Evolutionary conservation across 164 flowering plant genomes (phyloP).

Genomic region (Nymphaea thermarum): DNA sequence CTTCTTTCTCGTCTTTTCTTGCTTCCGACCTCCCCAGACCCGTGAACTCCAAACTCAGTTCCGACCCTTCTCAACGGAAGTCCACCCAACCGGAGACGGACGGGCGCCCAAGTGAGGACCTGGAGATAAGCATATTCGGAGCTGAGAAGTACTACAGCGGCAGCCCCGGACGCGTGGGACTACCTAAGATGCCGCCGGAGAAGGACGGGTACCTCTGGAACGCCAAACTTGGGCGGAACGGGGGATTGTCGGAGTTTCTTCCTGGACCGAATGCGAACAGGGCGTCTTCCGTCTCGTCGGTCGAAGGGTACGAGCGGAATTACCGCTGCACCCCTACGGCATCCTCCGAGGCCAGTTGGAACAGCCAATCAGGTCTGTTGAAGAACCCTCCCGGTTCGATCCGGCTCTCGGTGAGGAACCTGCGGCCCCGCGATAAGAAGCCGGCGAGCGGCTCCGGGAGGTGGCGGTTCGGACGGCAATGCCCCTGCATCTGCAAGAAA

Average conservation of each 20-base stretch:
- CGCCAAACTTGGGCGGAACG: constrained; percentile 1
- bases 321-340: constrained; percentile 76
- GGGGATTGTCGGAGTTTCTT: constrained; percentile 4
- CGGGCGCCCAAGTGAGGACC: constrained; percentile 10
- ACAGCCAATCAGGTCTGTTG: constrained; percentile 76
- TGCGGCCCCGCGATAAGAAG: constrained; percentile 3
- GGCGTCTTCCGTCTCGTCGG: constrained; percentile 43
- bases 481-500: constrained; percentile 67
- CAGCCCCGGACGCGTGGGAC: constrained; percentile 9
- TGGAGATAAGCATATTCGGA: constrained; percentile 66
- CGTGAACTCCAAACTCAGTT: no score
- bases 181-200: neutral
- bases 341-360: constrained; percentile 93
- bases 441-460: constrained; percentile 15
- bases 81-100: neutral
- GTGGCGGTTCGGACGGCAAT: constrained; percentile 48
- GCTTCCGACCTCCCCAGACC: constrained; percentile 3
- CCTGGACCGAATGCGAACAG: constrained; percentile 9
- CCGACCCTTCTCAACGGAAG: neutral
- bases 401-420: constrained; percentile 22
- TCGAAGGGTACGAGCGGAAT: constrained; percentile 31
- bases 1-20: constrained; percentile 33
- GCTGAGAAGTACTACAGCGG: constrained; percentile 67
- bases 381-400: constrained; percentile 50
- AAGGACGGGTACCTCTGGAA: constrained; percentile 3